Evolutionary conservation across 768 basidiomycete species (phyloP).

Genomic region (Naganishia kalamii): DNA sequence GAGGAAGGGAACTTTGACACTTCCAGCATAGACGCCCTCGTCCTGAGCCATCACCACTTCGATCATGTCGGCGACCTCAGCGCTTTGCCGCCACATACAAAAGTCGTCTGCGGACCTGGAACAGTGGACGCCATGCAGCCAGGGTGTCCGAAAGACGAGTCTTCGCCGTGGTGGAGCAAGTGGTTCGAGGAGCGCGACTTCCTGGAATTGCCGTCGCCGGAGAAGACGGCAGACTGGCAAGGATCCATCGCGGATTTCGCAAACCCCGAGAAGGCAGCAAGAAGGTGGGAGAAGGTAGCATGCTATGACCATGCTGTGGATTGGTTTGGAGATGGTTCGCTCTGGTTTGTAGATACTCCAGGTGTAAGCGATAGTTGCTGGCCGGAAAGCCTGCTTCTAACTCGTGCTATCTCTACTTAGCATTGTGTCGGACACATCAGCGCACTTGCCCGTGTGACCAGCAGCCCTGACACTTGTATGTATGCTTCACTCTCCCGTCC

Average conservation of each 20-base stretch:
- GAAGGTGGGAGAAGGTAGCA: slow-evolving; percentile 26
- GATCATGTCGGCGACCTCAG: slow-evolving; percentile 32
- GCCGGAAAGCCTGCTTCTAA: background rate
- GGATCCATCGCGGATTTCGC: slow-evolving; percentile 1
- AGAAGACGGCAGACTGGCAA: slow-evolving; percentile 6
- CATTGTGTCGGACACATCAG: slow-evolving; percentile 31
- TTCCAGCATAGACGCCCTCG: slow-evolving; percentile 22
- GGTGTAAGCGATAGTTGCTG: slow-evolving; percentile 24
- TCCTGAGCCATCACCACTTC: slow-evolving; percentile 30
- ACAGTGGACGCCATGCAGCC: slow-evolving; percentile 26
- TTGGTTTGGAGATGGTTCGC: slow-evolving; percentile 34
- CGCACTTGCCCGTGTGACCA: slow-evolving; percentile 31
- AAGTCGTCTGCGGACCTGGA: slow-evolving; percentile 25
- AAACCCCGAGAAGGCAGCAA: background rate
- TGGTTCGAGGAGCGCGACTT: slow-evolving; percentile 29
- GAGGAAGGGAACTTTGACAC: slow-evolving; percentile 19
- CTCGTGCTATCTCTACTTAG: background rate
- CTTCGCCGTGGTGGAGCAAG: slow-evolving; percentile 22
- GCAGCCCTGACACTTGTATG: slow-evolving; percentile 31
- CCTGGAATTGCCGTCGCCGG: slow-evolving; percentile 23
- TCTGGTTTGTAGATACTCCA: slow-evolving; percentile 31
- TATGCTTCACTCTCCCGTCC: background rate
- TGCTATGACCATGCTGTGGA: slow-evolving; percentile 30
- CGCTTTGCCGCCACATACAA: slow-evolving; percentile 23
- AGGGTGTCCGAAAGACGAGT: slow-evolving; percentile 25